These are phyloP conservation scores for Agrocybe praecox DNA, from an alignment of 768 basidiomycete species.

Conservation along the genomic window DNA sequence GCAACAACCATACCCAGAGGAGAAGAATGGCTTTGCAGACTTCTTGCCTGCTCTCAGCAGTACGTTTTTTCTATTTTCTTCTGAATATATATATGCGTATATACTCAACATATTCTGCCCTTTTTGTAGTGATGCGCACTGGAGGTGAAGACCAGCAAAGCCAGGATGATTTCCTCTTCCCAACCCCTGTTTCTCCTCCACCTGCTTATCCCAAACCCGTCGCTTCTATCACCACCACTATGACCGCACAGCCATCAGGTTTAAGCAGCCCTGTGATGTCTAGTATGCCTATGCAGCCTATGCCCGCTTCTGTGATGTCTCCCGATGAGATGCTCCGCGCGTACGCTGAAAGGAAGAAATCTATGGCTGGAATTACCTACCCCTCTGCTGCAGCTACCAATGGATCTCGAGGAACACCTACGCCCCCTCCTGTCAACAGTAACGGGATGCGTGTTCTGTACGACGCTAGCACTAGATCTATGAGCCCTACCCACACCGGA, in stretches of 20 bases:
- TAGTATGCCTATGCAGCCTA: constrained; percentile 32
- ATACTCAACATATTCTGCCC: too few relatives aligned
- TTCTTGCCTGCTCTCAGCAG: constrained; percentile 70
- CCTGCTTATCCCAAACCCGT: constrained; percentile 14
- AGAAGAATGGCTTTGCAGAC: constrained; percentile 41
- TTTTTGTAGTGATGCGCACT: constrained; percentile 70
- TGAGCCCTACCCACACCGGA: constrained; percentile 11
- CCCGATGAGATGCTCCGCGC: constrained; percentile 81
- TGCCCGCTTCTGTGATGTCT: constrained; percentile 42
- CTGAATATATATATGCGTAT: neutral
- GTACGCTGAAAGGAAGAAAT: constrained; percentile 36
- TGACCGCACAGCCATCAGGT: neutral
- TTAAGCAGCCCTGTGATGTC: constrained; percentile 32
- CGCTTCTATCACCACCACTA: neutral
- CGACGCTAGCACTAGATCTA: constrained; percentile 15
- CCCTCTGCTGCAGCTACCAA: constrained; percentile 23
- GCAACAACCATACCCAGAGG: constrained; percentile 4
- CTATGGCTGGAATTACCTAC: constrained; percentile 21
- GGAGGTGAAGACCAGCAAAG: constrained; percentile 29
- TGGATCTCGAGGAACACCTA: neutral
- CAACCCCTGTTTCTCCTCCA: constrained; percentile 7
- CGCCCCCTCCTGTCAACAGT: neutral
- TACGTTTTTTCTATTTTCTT: constrained; percentile 42
- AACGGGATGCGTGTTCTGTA: constrained; percentile 22
- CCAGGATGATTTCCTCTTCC: constrained; percentile 42